Evolutionary conservation across 108 stramenopile genomes (phyloP).

Genomic region (Nitzschia sp.): DNA sequence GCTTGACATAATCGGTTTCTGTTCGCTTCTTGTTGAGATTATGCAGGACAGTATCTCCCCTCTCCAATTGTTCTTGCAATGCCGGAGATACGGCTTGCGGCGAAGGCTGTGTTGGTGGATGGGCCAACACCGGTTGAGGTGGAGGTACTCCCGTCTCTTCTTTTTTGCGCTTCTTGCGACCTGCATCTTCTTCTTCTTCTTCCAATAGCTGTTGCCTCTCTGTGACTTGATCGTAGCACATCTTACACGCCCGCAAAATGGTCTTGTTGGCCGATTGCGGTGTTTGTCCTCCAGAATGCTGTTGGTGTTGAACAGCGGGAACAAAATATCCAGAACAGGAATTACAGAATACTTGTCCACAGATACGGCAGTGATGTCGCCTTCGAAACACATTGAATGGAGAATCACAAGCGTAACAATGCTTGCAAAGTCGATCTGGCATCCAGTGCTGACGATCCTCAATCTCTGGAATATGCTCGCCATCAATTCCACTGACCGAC

Average conservation of each 20-base stretch:
- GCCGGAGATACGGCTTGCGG: neutral
- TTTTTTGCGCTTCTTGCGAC: constrained; percentile 10
- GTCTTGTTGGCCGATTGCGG: constrained; percentile 14
- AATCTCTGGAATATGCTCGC: constrained; percentile 9
- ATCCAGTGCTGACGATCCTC: constrained; percentile 84
- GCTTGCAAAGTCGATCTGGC: constrained; percentile 91
- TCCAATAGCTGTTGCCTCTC: constrained; percentile 32
- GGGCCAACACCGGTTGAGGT: neutral
- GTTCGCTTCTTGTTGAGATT: constrained; percentile 19
- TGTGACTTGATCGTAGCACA: constrained; percentile 71
- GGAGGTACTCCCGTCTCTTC: neutral
- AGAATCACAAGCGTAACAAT: constrained; percentile 90
- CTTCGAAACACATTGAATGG: constrained; percentile 93
- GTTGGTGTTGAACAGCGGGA: constrained; percentile 25
- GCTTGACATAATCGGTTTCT: constrained; percentile 10
- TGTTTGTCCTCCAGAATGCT: neutral
- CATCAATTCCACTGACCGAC: neutral
- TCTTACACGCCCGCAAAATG: constrained; percentile 70
- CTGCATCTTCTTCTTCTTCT: constrained; percentile 24
- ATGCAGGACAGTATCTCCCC: constrained; percentile 20
- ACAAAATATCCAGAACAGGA: constrained; percentile 89
- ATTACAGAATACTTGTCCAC: constrained; percentile 97
- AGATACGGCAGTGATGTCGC: constrained; percentile 96
- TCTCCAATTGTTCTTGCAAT: constrained; percentile 17
- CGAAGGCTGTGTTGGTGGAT: neutral